phyloP scores from a whole-genome alignment of 2,329 filamentous ascomycete species.

The Stachybotrys chlorohalonatus region DNA sequence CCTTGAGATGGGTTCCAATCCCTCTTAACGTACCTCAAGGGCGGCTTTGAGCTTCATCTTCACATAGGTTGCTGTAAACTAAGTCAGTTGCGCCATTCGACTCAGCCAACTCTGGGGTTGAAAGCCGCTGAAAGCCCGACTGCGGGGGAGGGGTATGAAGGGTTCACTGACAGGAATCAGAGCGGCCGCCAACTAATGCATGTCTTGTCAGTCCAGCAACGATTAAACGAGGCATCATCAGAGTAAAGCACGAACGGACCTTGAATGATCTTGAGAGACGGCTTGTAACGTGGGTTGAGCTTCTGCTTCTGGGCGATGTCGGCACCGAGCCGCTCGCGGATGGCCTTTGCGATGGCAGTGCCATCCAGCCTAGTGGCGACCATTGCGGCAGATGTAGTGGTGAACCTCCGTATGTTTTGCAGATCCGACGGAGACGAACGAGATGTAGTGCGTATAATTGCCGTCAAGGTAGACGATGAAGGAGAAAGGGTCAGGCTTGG shows the following conservation, averaged over 20 bases:
- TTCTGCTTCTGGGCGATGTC: conserved; percentile 78
- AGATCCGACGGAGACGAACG: not conserved
- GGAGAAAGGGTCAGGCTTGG: not conserved
- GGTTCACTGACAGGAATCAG: conserved; percentile 65
- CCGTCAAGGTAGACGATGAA: not conserved
- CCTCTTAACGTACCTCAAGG: conserved; percentile 55
- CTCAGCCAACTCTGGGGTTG: not conserved
- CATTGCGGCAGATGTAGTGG: conserved; percentile 56
- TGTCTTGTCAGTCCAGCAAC: conserved; percentile 2
- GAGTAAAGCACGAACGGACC: conserved; percentile 40
- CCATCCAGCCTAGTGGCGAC: conserved; percentile 88
- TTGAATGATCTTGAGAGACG: conserved; percentile 90
- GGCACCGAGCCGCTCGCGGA: conserved; percentile 69
- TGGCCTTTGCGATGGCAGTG: conserved; percentile 85
- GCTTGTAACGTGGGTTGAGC: conserved; percentile 78
- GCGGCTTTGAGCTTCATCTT: conserved; percentile 99
- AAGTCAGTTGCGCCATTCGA: conserved; percentile 16
- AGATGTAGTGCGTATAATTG: not conserved
- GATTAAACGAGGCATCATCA: not conserved
- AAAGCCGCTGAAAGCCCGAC: conserved; percentile 4
- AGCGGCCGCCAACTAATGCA: conserved; percentile 71
- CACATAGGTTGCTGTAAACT: conserved; percentile 76
- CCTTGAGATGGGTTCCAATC: conserved; percentile 2
- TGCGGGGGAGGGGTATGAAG: conserved; percentile 8
- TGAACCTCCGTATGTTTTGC: conserved; percentile 20